A percentile compares a stretch with the other conserved stretches of the same genome.
Conservation (phyloP, 768 basidiomycete species). For the Candolleomyces eurysporus region DNA sequence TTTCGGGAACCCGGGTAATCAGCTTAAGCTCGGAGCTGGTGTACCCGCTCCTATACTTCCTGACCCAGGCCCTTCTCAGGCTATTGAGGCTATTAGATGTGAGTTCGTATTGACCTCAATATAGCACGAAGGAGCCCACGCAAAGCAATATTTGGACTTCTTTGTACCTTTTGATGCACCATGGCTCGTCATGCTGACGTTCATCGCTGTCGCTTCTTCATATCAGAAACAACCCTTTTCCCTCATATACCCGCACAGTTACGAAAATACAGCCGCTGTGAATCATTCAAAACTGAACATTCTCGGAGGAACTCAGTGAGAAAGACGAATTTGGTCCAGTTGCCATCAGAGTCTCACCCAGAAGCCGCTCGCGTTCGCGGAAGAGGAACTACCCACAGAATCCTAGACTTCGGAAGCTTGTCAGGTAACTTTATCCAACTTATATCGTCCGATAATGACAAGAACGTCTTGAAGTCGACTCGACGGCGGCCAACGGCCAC, state of each 20-base stretch:
- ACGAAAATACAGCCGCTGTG: background rate
- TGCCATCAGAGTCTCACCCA: background rate
- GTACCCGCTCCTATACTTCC: too few species aligned
- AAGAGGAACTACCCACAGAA: background rate
- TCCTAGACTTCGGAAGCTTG: background rate
- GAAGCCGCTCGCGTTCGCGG: background rate
- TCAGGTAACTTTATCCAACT: background rate
- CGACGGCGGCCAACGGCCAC: background rate
- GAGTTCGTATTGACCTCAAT: too few species aligned
- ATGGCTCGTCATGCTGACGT: too few species aligned
- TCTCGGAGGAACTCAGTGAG: background rate
- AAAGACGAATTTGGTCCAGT: background rate
- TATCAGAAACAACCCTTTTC: background rate
- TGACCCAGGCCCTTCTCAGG: too few species aligned
- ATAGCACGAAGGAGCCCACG: too few species aligned
- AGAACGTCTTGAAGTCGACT: background rate
- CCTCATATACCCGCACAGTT: background rate
- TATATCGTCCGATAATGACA: background rate
- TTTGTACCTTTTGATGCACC: too few species aligned
- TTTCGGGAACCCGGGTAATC: too few species aligned
- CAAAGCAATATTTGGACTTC: too few species aligned
- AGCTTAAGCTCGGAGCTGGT: too few species aligned
- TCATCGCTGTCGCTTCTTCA: too few species aligned
- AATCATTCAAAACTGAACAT: background rate
- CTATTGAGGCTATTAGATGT: too few species aligned